These are phyloP conservation scores for Aspergillus clavatus DNA, from an alignment of 2,329 filamentous ascomycete species.

Conservation along the genomic window DNA sequence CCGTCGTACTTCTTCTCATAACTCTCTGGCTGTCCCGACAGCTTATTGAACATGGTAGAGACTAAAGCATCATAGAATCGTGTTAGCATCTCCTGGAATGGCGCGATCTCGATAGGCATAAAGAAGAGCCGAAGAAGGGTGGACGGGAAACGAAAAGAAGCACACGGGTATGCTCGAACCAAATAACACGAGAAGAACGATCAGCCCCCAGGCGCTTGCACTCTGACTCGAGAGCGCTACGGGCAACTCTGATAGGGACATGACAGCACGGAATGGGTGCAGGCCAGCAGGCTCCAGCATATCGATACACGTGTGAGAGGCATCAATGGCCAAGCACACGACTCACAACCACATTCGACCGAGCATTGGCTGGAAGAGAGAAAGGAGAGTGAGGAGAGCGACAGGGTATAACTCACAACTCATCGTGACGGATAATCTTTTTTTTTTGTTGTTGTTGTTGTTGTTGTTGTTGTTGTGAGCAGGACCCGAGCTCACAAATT, in stretches of 20 bases:
- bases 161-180: slow-evolving; percentile 4
- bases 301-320: background rate
- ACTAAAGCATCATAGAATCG: slow-evolving; percentile 49
- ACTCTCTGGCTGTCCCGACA: slow-evolving; percentile 93
- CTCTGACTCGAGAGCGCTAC: slow-evolving; percentile 5
- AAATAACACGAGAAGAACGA: slow-evolving; percentile 5
- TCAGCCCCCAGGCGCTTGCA: slow-evolving; percentile 3
- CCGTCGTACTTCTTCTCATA: slow-evolving; percentile 88
- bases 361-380: background rate
- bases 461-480: too few relatives aligned
- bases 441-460: too few relatives aligned
- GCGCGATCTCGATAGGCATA: background rate
- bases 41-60: slow-evolving; percentile 86
- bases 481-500: slow-evolving; percentile 3
- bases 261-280: background rate
- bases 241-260: background rate
- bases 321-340: slow-evolving; percentile 5
- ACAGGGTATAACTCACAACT: slow-evolving; percentile 20
- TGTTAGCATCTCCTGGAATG: background rate
- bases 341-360: slow-evolving; percentile 2
- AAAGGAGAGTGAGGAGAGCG: background rate
- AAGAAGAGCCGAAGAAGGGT: background rate
- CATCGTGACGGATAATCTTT: slow-evolving; percentile 14
- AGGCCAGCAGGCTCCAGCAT: slow-evolving; percentile 5
- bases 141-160: background rate